Conservation (phyloP, 176 grass and related monocot genomes). For the Carex parvula region DNA sequence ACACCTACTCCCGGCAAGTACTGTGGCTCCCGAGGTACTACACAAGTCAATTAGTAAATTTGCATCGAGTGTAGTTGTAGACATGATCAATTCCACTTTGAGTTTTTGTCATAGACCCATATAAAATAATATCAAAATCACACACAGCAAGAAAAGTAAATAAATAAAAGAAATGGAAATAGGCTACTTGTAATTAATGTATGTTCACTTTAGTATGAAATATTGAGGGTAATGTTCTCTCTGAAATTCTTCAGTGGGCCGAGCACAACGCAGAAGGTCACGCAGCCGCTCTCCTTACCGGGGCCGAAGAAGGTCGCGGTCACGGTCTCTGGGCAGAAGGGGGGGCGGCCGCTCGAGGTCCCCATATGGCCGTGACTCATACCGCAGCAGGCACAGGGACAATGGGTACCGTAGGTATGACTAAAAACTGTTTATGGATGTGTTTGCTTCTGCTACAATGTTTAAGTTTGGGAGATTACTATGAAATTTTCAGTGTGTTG, state of each 20-base stretch:
- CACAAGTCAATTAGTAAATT: neutral
- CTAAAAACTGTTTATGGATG: conserved; percentile 4
- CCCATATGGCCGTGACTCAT: conserved; percentile 3
- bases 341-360: conserved; percentile 30
- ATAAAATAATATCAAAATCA: neutral
- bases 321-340: conserved; percentile 34
- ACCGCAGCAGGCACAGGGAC: conserved; percentile 16
- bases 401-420: conserved; percentile 24
- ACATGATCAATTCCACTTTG: neutral
- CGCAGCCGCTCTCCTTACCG: conserved; percentile 53
- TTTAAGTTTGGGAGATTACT: neutral
- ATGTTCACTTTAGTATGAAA: neutral
- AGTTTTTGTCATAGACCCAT: neutral
- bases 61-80: neutral
- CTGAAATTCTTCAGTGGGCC: conserved; percentile 21
- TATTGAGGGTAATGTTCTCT: neutral
- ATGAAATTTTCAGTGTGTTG: neutral
- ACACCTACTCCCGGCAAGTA: conserved; percentile 95
- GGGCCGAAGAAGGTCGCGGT: conserved; percentile 37
- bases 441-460: neutral
- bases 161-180: neutral
- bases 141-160: neutral
- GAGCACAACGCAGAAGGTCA: conserved; percentile 25
- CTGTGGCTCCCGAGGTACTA: conserved; percentile 62
- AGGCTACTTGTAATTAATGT: neutral